Base-by-base conservation (phyloP, 2,329 filamentous ascomycete species). In the Talaromyces funiculosus region DNA sequence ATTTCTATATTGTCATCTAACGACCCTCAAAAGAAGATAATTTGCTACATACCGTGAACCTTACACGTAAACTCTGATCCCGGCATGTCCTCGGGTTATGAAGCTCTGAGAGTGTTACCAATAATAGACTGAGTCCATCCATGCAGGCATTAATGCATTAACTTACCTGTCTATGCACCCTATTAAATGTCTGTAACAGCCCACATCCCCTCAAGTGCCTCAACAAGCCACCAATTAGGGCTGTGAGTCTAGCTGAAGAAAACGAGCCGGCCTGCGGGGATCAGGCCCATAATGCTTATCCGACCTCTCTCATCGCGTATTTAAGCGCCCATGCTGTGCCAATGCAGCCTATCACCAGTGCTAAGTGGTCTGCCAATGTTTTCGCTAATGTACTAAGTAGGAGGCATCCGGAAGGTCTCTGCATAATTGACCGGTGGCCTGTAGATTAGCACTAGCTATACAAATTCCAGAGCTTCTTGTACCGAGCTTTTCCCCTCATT, bases 221-320 rank as follows among this genome's bases (percentile, higher is more conserved):
- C 33, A 51, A 20, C 29, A 22, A 4, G 26, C 47, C 47, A 33
- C 51, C 51, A 54, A 54, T 54, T 29, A 54, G 51, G 33, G 29
- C 47, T 35, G 10, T 4, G 20, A 35, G 10, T n/a, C 31, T 14
- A 22, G 33, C 18, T 7, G 26, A 45, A 24, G 12, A 18, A 26
- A 20, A 33, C 20, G 18, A 16, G 9, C 35, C 5, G 51, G 31
- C 9, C 51, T 54, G 51, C 51, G 51, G 51, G 51, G 51, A 54
- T 26, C 12, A 29, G 35, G 20, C 22, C 51, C 51, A 29, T 40
- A 40, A 24, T 29, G 38, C 47, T 45, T 45, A 59, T 60, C 57
- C 26, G 56, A 47, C 60, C 60, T 61, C 45, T 61, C 60, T 40
- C 60, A 26, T 35, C 14, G n/a, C 60, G 29, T 40, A 20, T 14